These are phyloP conservation scores for Zizania palustris DNA, from an alignment of 202 grass and related monocot species.

Conservation along the genomic window DNA sequence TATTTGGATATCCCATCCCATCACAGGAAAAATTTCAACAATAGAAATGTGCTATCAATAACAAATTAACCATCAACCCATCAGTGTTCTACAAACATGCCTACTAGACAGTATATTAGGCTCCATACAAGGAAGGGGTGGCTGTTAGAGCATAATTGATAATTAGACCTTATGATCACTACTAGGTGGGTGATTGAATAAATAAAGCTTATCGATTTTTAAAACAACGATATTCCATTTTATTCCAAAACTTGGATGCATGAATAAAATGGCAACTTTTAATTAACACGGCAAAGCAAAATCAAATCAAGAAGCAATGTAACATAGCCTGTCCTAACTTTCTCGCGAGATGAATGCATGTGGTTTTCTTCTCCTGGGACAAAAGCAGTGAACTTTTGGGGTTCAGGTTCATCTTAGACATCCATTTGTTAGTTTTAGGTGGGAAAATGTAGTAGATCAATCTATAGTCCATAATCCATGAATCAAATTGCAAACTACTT, in stretches of 20 bases:
- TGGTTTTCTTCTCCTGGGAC: neutral
- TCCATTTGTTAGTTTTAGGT: neutral
- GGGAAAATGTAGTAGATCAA: neutral
- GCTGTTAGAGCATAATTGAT: neutral
- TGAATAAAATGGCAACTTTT: neutral
- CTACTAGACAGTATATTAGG: neutral
- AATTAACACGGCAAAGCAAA: neutral
- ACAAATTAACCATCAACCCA: neutral
- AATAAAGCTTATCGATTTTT: neutral
- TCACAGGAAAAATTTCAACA: neutral
- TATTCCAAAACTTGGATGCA: neutral
- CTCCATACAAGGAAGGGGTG: neutral
- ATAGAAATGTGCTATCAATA: neutral
- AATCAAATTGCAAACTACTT: neutral
- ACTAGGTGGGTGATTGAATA: neutral
- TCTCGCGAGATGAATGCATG: neutral
- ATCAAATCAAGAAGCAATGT: neutral
- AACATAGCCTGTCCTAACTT: neutral
- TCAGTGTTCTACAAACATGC: neutral
- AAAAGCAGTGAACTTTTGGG: neutral
- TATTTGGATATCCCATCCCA: neutral
- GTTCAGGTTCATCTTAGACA: conserved; percentile 15
- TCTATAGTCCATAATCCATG: neutral
- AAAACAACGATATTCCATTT: too few species aligned
- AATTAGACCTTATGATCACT: neutral